Evolutionary conservation across 495 filamentous ascomycete genomes (phyloP).

Genomic region (Annulohypoxylon bovei): DNA sequence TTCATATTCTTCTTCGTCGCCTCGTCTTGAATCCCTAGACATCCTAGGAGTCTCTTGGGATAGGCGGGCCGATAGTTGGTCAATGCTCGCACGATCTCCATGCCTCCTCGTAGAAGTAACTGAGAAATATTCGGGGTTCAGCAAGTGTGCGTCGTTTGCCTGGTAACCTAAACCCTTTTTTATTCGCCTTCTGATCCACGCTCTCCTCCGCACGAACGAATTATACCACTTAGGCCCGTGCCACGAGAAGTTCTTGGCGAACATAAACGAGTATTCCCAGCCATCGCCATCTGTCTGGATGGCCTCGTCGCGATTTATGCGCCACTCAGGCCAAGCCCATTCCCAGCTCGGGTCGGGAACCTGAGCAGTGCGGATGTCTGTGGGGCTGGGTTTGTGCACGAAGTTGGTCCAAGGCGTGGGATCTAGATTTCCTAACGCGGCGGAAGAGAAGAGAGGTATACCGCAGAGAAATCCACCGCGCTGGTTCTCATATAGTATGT

Average conservation of each 20-base stretch:
- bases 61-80: conserved; percentile 33
- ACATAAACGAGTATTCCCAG: conserved; percentile 95
- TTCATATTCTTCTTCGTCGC: conserved; percentile 35
- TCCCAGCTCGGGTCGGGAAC: conserved; percentile 95
- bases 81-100: neutral
- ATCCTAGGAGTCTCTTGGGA: conserved; percentile 41
- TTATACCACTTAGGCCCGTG: conserved; percentile 93
- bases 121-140: conserved; percentile 88
- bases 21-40: conserved; percentile 53
- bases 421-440: conserved; percentile 87
- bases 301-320: conserved; percentile 87
- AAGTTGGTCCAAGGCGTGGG: conserved; percentile 85
- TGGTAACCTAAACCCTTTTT: conserved; percentile 61
- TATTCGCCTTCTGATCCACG: conserved; percentile 87
- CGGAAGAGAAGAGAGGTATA: conserved; percentile 84
- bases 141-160: conserved; percentile 63
- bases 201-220: conserved; percentile 86
- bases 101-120: conserved; percentile 61
- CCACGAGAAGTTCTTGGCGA: conserved; percentile 80
- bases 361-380: conserved; percentile 90
- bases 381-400: conserved; percentile 75
- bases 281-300: conserved; percentile 83
- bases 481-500: conserved; percentile 95
- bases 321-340: conserved; percentile 96
- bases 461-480: conserved; percentile 87